phyloP scores from a whole-genome alignment of 495 filamentous ascomycete genomes.

The Penicillium samsonianum region DNA sequence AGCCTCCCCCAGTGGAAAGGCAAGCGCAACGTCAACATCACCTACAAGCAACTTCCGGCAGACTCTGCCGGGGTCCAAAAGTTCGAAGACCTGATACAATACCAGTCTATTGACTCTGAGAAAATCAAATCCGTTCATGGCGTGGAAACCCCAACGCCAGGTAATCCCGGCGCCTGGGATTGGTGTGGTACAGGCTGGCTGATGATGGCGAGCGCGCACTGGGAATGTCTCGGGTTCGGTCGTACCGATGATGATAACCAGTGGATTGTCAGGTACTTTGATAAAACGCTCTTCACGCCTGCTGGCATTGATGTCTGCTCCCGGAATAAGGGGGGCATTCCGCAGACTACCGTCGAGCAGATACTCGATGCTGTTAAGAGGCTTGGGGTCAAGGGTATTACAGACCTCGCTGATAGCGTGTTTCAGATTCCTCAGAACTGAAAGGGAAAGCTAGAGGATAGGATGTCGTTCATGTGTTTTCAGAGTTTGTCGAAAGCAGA shows the following conservation, averaged over 20 bases:
- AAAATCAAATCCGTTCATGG: slow-evolving; percentile 62
- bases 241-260: slow-evolving; percentile 44
- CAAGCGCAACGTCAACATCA: slow-evolving; percentile 72
- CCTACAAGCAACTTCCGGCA: slow-evolving; percentile 56
- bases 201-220: slow-evolving; percentile 62
- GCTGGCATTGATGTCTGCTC: slow-evolving; percentile 75
- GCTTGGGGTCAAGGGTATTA: slow-evolving; percentile 27
- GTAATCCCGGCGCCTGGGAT: slow-evolving; percentile 54
- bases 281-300: slow-evolving; percentile 71
- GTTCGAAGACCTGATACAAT: slow-evolving; percentile 68
- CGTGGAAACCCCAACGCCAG: slow-evolving; percentile 55
- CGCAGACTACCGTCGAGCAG: slow-evolving; percentile 44
- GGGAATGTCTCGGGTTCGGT: slow-evolving; percentile 75
- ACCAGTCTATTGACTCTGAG: slow-evolving; percentile 52
- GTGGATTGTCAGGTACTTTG: slow-evolving; percentile 78
- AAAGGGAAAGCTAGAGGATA: not conserved
- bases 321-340: slow-evolving; percentile 52
- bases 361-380: slow-evolving; percentile 47
- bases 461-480: not conserved
- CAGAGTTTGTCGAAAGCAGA: not conserved
- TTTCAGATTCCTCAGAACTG: slow-evolving; percentile 29
- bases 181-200: slow-evolving; percentile 74
- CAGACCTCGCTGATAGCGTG: slow-evolving; percentile 18
- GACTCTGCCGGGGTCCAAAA: slow-evolving; percentile 27
- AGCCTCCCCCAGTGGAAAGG: slow-evolving; percentile 72